Evolutionary conservation across 306 rosid species (phyloP).

Genomic region (Vicia sativa): DNA sequence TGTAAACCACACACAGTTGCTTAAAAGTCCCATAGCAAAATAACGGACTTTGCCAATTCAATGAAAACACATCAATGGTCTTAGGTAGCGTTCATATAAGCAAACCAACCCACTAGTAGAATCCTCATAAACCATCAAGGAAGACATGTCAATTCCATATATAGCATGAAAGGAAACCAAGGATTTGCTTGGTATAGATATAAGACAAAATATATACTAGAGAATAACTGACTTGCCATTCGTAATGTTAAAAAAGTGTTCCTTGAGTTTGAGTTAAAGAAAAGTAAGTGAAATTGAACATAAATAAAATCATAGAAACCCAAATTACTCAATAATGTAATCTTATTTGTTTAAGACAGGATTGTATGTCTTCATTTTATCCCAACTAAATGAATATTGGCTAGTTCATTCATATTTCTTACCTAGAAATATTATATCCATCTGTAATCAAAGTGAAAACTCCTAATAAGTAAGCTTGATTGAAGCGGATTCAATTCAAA

Average conservation of each 20-base stretch:
- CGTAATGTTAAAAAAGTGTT: background rate
- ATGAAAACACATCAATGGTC: conserved; percentile 2
- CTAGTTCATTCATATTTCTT: background rate
- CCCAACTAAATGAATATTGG: background rate
- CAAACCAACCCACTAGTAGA: background rate
- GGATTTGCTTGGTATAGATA: background rate
- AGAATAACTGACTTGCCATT: background rate
- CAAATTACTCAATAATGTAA: background rate
- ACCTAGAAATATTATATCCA: background rate
- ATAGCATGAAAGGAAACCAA: conserved; percentile 18
- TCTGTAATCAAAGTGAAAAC: conserved; percentile 4
- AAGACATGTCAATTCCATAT: conserved; percentile 13
- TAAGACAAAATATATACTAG: background rate
- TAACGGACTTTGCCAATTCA: background rate
- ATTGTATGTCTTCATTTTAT: background rate
- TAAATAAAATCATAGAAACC: background rate
- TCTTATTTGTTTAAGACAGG: background rate
- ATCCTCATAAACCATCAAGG: conserved; percentile 27
- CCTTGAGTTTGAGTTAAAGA: conserved; percentile 11
- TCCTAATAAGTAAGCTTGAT: background rate
- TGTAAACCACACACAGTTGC: background rate
- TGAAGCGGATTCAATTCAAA: background rate
- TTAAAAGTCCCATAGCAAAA: background rate
- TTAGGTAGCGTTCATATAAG: conserved; percentile 3
- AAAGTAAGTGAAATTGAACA: background rate